These are phyloP conservation scores for Capronia americana DNA, from an alignment of 2,329 filamentous ascomycete species.

Conservation along the genomic window DNA sequence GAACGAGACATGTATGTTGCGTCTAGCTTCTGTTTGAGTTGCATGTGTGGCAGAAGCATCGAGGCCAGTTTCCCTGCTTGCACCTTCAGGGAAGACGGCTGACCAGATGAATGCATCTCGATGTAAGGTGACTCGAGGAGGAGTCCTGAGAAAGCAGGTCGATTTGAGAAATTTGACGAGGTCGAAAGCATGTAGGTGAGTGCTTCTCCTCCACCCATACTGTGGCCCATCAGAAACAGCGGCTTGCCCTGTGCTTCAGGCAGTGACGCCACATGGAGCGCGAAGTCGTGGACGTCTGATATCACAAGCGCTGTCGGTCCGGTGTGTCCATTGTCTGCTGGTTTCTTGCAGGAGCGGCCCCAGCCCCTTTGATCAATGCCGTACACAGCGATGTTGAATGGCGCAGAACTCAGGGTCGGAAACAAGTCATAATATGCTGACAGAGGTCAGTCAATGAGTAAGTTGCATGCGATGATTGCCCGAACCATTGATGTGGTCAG, in stretches of 20 bases:
- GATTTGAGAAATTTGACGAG: slow-evolving; percentile 54
- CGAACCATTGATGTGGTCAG: slow-evolving; percentile 58
- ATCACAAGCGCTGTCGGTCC: slow-evolving; percentile 77
- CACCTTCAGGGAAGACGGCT: slow-evolving; percentile 69
- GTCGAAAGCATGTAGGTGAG: slow-evolving; percentile 62
- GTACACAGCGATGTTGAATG: slow-evolving; percentile 74
- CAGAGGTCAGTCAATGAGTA: slow-evolving; percentile 9
- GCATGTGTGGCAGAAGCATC: slow-evolving; percentile 69
- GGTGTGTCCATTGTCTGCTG: slow-evolving; percentile 65
- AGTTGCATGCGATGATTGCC: background rate
- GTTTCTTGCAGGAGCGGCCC: slow-evolving; percentile 72
- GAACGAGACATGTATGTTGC: slow-evolving; percentile 71
- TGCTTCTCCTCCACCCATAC: slow-evolving; percentile 84
- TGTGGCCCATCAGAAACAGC: slow-evolving; percentile 86
- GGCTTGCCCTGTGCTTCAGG: slow-evolving; percentile 55
- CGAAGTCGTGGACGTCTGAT: slow-evolving; percentile 78
- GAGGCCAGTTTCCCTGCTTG: slow-evolving; percentile 70
- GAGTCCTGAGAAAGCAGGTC: slow-evolving; percentile 71
- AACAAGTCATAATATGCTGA: slow-evolving; percentile 75
- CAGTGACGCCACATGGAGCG: slow-evolving; percentile 59
- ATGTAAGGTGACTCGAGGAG: slow-evolving; percentile 81
- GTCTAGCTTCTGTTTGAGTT: slow-evolving; percentile 71
- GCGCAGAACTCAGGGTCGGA: slow-evolving; percentile 65
- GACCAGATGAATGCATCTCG: slow-evolving; percentile 68
- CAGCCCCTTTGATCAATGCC: slow-evolving; percentile 87